Conservation (phyloP, 306 rosid genomes). For the Begonia loranthoides region DNA sequence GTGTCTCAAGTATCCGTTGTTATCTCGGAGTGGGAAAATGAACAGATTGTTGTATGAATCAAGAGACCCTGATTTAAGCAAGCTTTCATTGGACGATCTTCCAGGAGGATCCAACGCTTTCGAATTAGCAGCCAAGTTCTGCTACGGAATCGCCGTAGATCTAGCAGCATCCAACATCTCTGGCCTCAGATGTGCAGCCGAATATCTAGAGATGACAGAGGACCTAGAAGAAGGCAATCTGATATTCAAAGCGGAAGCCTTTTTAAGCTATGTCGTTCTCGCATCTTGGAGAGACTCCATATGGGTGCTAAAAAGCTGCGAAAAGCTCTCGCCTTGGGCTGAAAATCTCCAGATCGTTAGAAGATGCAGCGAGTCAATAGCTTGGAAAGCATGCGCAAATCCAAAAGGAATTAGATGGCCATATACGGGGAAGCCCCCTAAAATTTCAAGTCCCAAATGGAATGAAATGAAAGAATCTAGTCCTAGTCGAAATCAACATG, state of each 20-base stretch:
- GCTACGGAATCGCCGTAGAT: slow-evolving; percentile 72
- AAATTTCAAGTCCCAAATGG: slow-evolving; percentile 57
- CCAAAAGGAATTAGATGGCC: slow-evolving; percentile 8
- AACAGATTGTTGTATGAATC: slow-evolving; percentile 67
- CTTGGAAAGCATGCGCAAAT: slow-evolving; percentile 48
- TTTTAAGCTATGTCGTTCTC: slow-evolving; percentile 39
- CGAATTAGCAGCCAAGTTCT: slow-evolving; percentile 49
- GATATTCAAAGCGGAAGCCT: slow-evolving; percentile 47
- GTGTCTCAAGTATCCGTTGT: slow-evolving; percentile 60
- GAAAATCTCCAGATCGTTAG: slow-evolving; percentile 37
- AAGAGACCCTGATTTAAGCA: slow-evolving; percentile 45
- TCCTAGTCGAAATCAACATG: slow-evolving; percentile 50
- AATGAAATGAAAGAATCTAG: slow-evolving; percentile 59
- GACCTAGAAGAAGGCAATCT: slow-evolving; percentile 56
- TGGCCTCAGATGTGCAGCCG: slow-evolving; percentile 52
- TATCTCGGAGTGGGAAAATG: slow-evolving; percentile 89
- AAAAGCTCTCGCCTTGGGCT: slow-evolving; percentile 49
- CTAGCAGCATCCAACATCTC: slow-evolving; percentile 39
- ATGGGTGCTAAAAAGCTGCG: slow-evolving; percentile 52
- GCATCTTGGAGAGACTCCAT: slow-evolving; percentile 76
- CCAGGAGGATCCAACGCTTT: slow-evolving; percentile 62
- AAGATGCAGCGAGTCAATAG: slow-evolving; percentile 52
- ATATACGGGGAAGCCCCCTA: slow-evolving; percentile 41
- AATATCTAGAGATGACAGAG: slow-evolving; percentile 74
- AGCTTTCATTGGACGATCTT: slow-evolving; percentile 47